These are phyloP conservation scores for Backusella mclennaniae DNA, from an alignment of 192 early-diverging fungal species.

Conservation along the genomic window DNA sequence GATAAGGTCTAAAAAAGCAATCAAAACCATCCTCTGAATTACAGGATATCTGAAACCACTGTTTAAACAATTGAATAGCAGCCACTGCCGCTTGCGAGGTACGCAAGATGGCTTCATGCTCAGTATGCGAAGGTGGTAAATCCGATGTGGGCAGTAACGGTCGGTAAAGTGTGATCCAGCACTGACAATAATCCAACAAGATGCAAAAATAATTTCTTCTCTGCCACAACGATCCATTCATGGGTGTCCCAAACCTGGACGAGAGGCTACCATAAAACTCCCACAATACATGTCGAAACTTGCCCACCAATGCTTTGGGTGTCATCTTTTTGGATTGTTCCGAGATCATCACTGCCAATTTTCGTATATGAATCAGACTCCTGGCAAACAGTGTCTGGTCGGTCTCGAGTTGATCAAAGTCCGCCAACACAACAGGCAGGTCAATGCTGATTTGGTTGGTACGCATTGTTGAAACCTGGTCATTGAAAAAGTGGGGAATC, in stretches of 20 bases:
- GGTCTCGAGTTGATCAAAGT: conserved; percentile 1
- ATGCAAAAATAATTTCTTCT: conserved; percentile 18
- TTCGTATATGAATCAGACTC: neutral
- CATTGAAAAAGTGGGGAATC: conserved; percentile 22
- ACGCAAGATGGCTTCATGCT: neutral
- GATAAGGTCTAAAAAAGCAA: conserved; percentile 33
- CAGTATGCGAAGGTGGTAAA: neutral
- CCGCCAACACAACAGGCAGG: neutral
- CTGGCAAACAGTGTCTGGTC: conserved; percentile 15
- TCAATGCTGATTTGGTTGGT: conserved; percentile 22
- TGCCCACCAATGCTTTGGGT: neutral
- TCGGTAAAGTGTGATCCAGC: conserved; percentile 20
- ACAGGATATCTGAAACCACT: conserved; percentile 3
- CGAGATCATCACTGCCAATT: neutral
- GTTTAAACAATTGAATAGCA: neutral
- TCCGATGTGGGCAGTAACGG: neutral
- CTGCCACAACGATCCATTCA: neutral
- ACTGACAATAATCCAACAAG: conserved; percentile 20
- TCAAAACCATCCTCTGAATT: conserved; percentile 12
- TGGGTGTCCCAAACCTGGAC: neutral
- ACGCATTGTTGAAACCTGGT: conserved; percentile 14
- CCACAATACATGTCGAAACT: neutral
- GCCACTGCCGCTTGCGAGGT: conserved; percentile 20
- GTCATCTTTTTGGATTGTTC: conserved; percentile 1
- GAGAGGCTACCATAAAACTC: neutral